These are phyloP conservation scores for Suillus tomentosus DNA, from an alignment of 768 basidiomycete species.

Conservation along the genomic window DNA sequence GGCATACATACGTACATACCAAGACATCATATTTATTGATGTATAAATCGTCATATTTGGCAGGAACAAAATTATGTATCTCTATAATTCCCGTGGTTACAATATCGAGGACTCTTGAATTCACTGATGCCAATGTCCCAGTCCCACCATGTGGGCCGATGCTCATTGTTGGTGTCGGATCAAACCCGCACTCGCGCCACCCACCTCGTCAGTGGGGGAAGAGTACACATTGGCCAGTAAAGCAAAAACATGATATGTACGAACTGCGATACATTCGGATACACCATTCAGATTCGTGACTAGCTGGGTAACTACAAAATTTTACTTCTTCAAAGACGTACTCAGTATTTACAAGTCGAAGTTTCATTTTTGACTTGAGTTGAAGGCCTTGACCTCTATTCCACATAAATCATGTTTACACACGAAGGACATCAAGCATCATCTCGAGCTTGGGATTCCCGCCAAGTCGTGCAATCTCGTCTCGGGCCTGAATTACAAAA, in stretches of 20 bases:
- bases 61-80: too few relatives aligned
- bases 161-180: neutral
- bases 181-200: neutral
- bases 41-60: too few relatives aligned
- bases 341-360: neutral
- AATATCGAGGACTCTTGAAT: too few relatives aligned
- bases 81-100: too few relatives aligned
- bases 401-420: constrained; percentile 31
- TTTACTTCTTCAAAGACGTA: too few relatives aligned
- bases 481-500: constrained; percentile 41
- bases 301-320: neutral
- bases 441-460: constrained; percentile 68
- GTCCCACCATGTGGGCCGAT: neutral
- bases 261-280: neutral
- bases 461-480: constrained; percentile 72
- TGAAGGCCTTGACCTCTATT: neutral
- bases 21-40: too few relatives aligned
- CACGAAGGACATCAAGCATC: constrained; percentile 56
- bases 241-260: neutral
- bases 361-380: neutral
- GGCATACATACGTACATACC: too few relatives aligned
- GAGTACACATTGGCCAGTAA: neutral
- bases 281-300: neutral
- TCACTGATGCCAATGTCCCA: too few relatives aligned
- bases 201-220: neutral